Evolutionary conservation across 2,329 filamentous ascomycete species (phyloP).

Genomic region (Pseudogymnoascus sp.): DNA sequence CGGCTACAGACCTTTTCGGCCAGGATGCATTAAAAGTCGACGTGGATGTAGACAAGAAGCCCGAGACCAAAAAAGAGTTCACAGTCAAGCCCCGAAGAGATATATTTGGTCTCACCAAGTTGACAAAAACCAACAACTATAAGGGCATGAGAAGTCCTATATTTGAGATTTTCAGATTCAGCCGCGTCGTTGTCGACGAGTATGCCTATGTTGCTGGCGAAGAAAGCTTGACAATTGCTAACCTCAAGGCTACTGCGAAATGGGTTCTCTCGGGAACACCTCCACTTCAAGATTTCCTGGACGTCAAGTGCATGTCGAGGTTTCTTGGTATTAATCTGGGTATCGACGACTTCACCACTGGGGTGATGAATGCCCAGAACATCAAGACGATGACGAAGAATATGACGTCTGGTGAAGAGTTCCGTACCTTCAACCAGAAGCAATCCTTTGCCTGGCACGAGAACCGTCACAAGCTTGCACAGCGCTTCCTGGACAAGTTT

Average conservation of each 20-base stretch:
- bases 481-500: conserved; percentile 42
- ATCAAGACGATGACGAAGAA: conserved; percentile 35
- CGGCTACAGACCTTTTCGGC: not conserved
- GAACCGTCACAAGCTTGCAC: conserved; percentile 42
- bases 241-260: conserved; percentile 32
- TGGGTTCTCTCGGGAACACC: conserved; percentile 60
- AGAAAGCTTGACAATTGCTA: conserved; percentile 29
- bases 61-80: not conserved
- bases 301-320: conserved; percentile 49
- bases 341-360: conserved; percentile 40
- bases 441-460: conserved; percentile 44
- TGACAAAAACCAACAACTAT: conserved; percentile 23
- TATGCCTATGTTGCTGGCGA: conserved; percentile 47
- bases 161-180: conserved; percentile 52
- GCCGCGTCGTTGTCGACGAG: conserved; percentile 55
- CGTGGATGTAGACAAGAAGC: not conserved
- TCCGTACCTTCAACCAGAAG: conserved; percentile 42
- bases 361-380: conserved; percentile 35
- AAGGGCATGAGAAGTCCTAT: conserved; percentile 29
- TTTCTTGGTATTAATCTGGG: conserved; percentile 48
- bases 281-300: conserved; percentile 45
- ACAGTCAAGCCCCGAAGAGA: conserved; percentile 9
- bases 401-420: conserved; percentile 43
- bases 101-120: not conserved
- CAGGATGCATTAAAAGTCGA: not conserved